Conservation (phyloP, 768 basidiomycete genomes). For the Coprinellus aureogranulatus region DNA sequence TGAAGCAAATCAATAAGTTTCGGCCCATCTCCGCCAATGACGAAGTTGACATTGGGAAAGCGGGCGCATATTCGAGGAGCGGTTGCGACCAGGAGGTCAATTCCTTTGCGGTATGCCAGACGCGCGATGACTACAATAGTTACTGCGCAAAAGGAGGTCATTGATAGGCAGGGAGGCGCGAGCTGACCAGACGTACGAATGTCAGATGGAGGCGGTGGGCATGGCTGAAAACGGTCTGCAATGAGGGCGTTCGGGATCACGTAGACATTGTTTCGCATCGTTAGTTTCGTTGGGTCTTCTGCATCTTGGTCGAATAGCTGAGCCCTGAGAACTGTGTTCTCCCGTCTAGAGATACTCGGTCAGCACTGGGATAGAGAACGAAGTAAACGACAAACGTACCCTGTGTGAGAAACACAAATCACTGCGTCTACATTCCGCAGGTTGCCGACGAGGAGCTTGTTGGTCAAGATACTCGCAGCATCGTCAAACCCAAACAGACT, state of each 20-base stretch:
- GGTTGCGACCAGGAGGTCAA: constrained; percentile 90
- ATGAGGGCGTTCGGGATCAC: constrained; percentile 94
- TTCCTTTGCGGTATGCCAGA: constrained; percentile 91
- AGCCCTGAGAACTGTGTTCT: constrained; percentile 91
- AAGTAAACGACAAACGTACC: constrained; percentile 52
- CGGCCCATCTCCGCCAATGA: constrained; percentile 93
- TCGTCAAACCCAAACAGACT: constrained; percentile 96
- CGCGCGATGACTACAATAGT: constrained; percentile 90
- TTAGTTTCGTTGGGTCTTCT: constrained; percentile 40
- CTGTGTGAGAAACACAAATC: constrained; percentile 95
- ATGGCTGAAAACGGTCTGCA: constrained; percentile 81
- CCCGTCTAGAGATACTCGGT: constrained; percentile 62
- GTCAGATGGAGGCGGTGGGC: constrained; percentile 44
- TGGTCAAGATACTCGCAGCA: constrained; percentile 94
- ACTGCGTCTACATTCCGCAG: constrained; percentile 90
- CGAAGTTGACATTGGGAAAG: constrained; percentile 84
- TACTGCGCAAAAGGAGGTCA: constrained; percentile 49
- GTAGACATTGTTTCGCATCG: constrained; percentile 63
- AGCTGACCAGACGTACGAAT: constrained; percentile 46
- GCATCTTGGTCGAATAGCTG: constrained; percentile 60
- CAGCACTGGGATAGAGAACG: not conserved
- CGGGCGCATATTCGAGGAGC: constrained; percentile 84
- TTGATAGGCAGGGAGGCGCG: not conserved
- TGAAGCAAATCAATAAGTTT: constrained; percentile 93
- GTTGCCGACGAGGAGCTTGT: constrained; percentile 87